Evolutionary conservation across 495 filamentous ascomycete species (phyloP).

Genomic region (Bombardia bombarda): DNA sequence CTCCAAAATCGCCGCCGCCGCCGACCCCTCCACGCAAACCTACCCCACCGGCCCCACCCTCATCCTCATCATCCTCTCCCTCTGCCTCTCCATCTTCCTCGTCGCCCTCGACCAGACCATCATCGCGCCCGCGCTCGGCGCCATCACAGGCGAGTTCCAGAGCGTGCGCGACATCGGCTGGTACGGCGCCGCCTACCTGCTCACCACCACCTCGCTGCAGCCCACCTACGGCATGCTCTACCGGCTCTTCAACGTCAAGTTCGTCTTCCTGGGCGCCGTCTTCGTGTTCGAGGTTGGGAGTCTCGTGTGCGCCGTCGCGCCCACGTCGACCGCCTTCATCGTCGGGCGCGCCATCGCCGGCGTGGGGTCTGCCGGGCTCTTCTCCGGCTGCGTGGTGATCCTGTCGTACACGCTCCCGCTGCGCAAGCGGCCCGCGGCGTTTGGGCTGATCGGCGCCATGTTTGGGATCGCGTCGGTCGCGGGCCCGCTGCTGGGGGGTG

Average conservation of each 20-base stretch:
- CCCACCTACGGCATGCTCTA: conserved; percentile 45
- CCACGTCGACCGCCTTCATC: conserved; percentile 42
- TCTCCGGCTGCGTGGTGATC: conserved; percentile 53
- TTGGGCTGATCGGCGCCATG: conserved; percentile 74
- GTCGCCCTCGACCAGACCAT: conserved; percentile 59
- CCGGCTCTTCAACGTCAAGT: conserved; percentile 47
- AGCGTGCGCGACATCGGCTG: conserved; percentile 43
- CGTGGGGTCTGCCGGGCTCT: conserved; percentile 43
- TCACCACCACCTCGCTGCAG: conserved; percentile 47
- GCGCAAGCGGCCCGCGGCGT: conserved; percentile 59
- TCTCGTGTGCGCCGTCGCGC: conserved; percentile 44
- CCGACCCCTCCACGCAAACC: conserved; percentile 7
- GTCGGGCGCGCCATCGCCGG: conserved; percentile 47
- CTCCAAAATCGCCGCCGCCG: no score
- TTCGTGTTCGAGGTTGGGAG: conserved; percentile 44
- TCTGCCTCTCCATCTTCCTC: conserved; percentile 49
- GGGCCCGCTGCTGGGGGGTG: conserved; percentile 38
- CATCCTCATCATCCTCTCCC: conserved; percentile 38
- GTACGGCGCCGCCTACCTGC: conserved; percentile 50
- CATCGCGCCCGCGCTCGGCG: conserved; percentile 51
- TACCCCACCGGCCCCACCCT: conserved; percentile 42
- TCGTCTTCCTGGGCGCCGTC: conserved; percentile 36
- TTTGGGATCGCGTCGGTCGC: conserved; percentile 62
- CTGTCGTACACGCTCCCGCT: conserved; percentile 62
- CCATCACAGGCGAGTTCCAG: conserved; percentile 33